Evolutionary conservation across 2,329 filamentous ascomycete species (phyloP), one percentile per base, ranked within the genome.

Genomic region (Bipolaris gigantea): DNA sequence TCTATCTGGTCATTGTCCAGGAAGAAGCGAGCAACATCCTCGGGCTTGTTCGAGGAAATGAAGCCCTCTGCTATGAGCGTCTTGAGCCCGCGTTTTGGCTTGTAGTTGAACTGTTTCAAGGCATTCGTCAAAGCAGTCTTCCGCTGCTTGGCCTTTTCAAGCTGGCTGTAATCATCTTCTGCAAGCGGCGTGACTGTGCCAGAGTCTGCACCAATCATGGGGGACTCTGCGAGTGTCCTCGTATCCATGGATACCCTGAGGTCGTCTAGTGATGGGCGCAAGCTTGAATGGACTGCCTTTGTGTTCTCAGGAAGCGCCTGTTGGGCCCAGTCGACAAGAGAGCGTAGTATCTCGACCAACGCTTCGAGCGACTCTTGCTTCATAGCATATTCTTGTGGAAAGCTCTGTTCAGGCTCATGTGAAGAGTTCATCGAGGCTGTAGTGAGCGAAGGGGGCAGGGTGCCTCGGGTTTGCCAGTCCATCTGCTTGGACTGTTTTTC

Each of bases 41-140:
- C 80, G 0, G 94, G 88, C 6, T 81, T 83, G 48, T 92, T 85
- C 50, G 89, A 93, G 1, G 83, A 77, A 55, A 99, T 96, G 72
- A 99, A 97, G 0, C 91, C 90, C 59, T 95, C 89, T 23, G 89
- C 83, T 11, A 97, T 71, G 16, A 99, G 77, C 15, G 89, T 77
- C 71, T 96, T 96, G 69, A 99, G 85, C 5, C 94, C 95, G 55
- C 89, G 86, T 75, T 99, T 99, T 0, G 95, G 92, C 73, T 99
- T 99, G 80, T 93, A 97, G 73, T 99, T 99, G 81, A 99, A 99
- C 58, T 91, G 89, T 45, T 88, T 86, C 50, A 97, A 89, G 2
- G 89, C 93, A 65, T 96, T 94, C 48, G 87, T 89, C 56, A 97
- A 78, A 0, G 94, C 94, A 6, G 91, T 97, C 77, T 99, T 99